Percentiles rank a stretch among this genome's conserved stretches.
These are phyloP conservation scores for Artomyces pyxidatus DNA, from an alignment of 768 basidiomycete genomes.

Conservation along the genomic window DNA sequence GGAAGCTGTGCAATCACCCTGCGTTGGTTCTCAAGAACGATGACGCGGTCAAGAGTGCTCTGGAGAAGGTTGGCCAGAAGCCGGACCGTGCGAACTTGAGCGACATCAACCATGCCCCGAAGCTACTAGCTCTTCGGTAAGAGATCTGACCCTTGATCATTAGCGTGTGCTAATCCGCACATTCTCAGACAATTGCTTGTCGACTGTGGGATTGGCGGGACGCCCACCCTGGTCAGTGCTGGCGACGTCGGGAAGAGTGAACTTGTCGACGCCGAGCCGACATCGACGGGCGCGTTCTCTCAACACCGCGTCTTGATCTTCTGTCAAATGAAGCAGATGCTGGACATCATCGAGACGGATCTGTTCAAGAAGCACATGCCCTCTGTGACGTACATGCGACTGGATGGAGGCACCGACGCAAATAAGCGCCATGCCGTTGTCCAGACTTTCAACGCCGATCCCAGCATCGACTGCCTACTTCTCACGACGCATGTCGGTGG, in stretches of 20 bases:
- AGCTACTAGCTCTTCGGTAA: conserved; percentile 84
- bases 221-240: conserved; percentile 27
- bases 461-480: conserved; percentile 92
- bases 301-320: conserved; percentile 99
- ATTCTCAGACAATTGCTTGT: conserved; percentile 73
- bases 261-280: conserved; percentile 49
- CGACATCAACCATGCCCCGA: conserved; percentile 90
- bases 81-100: conserved; percentile 36
- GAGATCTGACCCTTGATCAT: conserved; percentile 18
- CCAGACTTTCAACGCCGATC: conserved; percentile 96
- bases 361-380: conserved; percentile 92
- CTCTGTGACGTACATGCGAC: conserved; percentile 94
- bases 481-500: conserved; percentile 97
- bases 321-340: conserved; percentile 99
- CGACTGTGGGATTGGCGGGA: conserved; percentile 86
- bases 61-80: conserved; percentile 46
- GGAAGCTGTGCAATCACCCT: conserved; percentile 97
- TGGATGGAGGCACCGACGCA: conserved; percentile 89
- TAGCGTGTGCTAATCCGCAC: neutral
- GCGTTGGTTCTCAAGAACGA: conserved; percentile 76
- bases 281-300: conserved; percentile 49
- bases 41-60: conserved; percentile 46
- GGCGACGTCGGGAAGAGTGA: conserved; percentile 62
- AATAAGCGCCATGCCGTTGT: conserved; percentile 95
- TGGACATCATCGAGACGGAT: conserved; percentile 93